Percentiles rank a stretch among this genome's conserved stretches.
Evolutionary conservation across 805 yeast species (phyloP).

Genomic region (Metschnikowia peoriensis): DNA sequence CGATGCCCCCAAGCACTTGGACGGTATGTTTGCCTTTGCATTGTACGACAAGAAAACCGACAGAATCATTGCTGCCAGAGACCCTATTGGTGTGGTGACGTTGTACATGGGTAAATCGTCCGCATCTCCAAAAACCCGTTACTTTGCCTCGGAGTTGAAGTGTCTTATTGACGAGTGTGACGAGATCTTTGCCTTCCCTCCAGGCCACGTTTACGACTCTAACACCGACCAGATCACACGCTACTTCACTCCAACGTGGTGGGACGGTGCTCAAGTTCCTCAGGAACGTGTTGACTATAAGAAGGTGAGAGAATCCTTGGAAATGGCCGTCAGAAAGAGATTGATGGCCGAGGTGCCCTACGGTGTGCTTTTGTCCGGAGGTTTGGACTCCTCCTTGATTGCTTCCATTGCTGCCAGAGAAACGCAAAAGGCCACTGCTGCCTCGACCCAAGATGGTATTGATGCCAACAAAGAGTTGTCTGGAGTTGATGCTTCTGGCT

Average conservation of each 20-base stretch:
- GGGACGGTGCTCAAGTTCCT: conserved; percentile 80
- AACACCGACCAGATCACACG: conserved; percentile 80
- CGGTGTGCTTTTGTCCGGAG: conserved; percentile 97
- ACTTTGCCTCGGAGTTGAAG: conserved; percentile 92
- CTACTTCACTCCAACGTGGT: conserved; percentile 92
- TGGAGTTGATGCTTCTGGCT: conserved; percentile 89
- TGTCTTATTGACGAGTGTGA: conserved; percentile 95
- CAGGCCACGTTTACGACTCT: conserved; percentile 96
- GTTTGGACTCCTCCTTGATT: conserved; percentile 93
- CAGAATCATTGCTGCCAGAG: conserved; percentile 94
- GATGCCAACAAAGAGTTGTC: conserved; percentile 73
- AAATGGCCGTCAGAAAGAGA: conserved; percentile 96
- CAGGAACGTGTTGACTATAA: conserved; percentile 70
- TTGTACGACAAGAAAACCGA: conserved; percentile 81
- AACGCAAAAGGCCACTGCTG: conserved; percentile 71
- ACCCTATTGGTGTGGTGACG: conserved; percentile 96
- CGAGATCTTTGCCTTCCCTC: conserved; percentile 90
- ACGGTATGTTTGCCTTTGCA: conserved; percentile 98
- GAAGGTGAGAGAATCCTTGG: conserved; percentile 75
- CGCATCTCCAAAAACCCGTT: conserved; percentile 70
- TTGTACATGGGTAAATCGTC: conserved; percentile 87
- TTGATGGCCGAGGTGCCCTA: conserved; percentile 99
- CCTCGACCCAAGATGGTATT: conserved; percentile 44
- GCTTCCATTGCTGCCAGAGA: conserved; percentile 98
- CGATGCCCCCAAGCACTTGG: conserved; percentile 89